A percentile compares a stretch with the other conserved stretches of the same genome.
These are phyloP conservation scores for Macaranga tanarius DNA, from an alignment of 441 rosid genomes.

Conservation along the genomic window DNA sequence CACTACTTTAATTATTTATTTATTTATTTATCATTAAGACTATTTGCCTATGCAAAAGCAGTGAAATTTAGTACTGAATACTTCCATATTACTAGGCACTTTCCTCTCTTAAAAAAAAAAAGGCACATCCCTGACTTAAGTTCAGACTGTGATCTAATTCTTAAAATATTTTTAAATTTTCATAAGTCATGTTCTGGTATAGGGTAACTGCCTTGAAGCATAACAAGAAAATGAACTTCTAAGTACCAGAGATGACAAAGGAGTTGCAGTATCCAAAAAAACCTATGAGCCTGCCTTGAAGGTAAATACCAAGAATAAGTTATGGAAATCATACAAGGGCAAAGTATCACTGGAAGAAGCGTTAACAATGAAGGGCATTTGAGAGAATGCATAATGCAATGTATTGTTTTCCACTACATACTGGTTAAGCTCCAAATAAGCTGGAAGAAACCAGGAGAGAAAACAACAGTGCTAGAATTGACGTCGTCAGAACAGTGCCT, in stretches of 20 bases:
- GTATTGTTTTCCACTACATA: not conserved
- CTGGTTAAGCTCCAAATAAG: not conserved
- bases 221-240: not conserved
- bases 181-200: not conserved
- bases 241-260: not conserved
- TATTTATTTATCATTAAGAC: slow-evolving; percentile 10
- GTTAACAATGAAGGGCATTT: not conserved
- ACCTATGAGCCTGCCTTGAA: not conserved
- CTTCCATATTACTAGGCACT: not conserved
- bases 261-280: not conserved
- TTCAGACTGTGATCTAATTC: not conserved
- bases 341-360: not conserved
- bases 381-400: not conserved
- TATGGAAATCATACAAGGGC: not conserved
- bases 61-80: not conserved
- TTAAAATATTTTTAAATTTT: not conserved
- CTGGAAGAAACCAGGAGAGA: not conserved
- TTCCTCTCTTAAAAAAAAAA: too few species aligned
- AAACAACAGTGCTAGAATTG: too few species aligned
- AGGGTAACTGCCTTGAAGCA: not conserved
- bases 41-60: slow-evolving; percentile 5
- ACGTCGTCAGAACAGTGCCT: not conserved
- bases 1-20: not conserved
- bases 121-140: not conserved
- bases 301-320: not conserved